These are phyloP conservation scores for Oryza australiensis DNA, from an alignment of 176 grass and related monocot genomes.

Conservation along the genomic window DNA sequence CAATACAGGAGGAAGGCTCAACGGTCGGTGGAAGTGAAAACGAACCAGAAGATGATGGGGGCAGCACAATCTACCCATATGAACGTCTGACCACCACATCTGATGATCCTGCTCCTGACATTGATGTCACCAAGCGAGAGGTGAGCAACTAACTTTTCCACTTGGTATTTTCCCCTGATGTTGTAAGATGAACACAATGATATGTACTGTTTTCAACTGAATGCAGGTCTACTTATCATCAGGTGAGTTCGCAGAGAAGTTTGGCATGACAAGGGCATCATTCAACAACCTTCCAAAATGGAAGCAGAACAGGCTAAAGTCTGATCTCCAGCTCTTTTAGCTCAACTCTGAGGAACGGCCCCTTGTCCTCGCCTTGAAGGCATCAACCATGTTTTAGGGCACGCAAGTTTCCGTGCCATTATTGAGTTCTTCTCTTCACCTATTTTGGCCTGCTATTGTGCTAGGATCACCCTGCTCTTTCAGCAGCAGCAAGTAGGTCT, in stretches of 20 bases:
- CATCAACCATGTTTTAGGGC: constrained; percentile 22
- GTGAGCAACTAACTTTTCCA: constrained; percentile 26
- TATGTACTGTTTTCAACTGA: constrained; percentile 10
- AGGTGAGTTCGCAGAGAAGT: constrained; percentile 73
- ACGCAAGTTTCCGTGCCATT: neutral
- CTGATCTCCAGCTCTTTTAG: constrained; percentile 70
- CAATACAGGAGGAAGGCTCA: constrained; percentile 41
- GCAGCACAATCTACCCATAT: constrained; percentile 57
- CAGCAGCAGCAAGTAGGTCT: constrained; percentile 20
- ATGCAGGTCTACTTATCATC: constrained; percentile 68
- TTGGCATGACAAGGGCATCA: constrained; percentile 57
- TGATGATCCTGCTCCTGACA: constrained; percentile 61
- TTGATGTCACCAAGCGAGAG: constrained; percentile 86
- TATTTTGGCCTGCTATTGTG: neutral
- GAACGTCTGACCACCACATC: constrained; percentile 57
- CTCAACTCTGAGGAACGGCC: neutral
- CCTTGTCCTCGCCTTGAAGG: neutral
- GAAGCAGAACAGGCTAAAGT: constrained; percentile 90
- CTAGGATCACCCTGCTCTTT: constrained; percentile 32
- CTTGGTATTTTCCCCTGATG: neutral
- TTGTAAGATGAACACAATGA: constrained; percentile 8
- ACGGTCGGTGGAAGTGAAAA: constrained; percentile 26
- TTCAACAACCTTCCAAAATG: constrained; percentile 87
- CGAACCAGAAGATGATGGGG: constrained; percentile 53
- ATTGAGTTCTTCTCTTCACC: neutral